Percentiles rank a stretch among this genome's conserved stretches.
phyloP scores from a whole-genome alignment of 2,329 filamentous ascomycete genomes.

The Canariomyces notabilis region DNA sequence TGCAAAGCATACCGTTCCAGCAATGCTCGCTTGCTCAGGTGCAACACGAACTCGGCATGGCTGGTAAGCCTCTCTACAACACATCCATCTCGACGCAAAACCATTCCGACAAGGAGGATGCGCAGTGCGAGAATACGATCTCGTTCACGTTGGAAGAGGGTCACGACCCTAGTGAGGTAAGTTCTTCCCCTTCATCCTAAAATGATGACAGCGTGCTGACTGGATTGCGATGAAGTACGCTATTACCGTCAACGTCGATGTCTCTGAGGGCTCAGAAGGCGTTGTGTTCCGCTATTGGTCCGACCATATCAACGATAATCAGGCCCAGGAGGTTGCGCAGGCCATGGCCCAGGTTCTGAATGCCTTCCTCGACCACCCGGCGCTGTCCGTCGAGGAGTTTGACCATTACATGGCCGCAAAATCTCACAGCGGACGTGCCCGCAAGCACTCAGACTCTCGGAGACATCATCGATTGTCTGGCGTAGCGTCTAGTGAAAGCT shows the following conservation, averaged over 20 bases:
- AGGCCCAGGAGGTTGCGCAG: conserved; percentile 18
- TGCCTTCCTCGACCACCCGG: conserved; percentile 15
- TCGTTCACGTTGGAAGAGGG: conserved; percentile 21
- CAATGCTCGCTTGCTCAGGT: conserved; percentile 22
- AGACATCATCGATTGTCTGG: not conserved
- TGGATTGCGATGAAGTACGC: conserved; percentile 16
- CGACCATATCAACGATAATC: conserved; percentile 22
- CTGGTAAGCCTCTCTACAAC: conserved; percentile 23
- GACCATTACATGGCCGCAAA: conserved; percentile 5
- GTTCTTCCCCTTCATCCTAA: not conserved
- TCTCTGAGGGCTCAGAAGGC: conserved; percentile 17
- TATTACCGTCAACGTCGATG: conserved; percentile 25
- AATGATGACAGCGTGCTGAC: conserved; percentile 1
- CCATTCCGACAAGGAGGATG: conserved; percentile 2
- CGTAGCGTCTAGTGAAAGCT: not conserved
- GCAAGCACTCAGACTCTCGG: no score
- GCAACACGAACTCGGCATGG: conserved; percentile 23
- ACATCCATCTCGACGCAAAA: conserved; percentile 25
- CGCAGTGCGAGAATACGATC: conserved; percentile 6
- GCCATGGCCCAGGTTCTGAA: conserved; percentile 19
- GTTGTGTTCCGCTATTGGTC: conserved; percentile 25
- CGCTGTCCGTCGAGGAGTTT: conserved; percentile 13
- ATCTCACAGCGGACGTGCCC: no score
- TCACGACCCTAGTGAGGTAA: conserved; percentile 24
- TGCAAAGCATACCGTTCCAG: conserved; percentile 20